Percentiles rank a stretch among this genome's conserved stretches.
Evolutionary conservation across 805 yeast species (phyloP).

Genomic region (Metschnikowia picachoensis): DNA sequence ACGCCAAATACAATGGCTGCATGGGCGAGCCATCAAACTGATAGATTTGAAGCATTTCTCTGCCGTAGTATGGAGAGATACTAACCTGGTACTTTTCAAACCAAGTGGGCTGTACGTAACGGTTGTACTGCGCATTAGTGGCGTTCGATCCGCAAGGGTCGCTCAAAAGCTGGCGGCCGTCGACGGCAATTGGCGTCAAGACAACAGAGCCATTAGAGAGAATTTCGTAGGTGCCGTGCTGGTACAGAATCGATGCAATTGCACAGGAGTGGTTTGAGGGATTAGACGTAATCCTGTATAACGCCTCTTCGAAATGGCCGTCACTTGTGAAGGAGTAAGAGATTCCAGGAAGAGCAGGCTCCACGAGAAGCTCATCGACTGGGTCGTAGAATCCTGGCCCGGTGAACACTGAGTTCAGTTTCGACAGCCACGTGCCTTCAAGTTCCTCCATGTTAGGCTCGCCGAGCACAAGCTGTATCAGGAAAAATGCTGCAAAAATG

Average conservation of each 20-base stretch:
- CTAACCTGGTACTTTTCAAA: slow-evolving; percentile 55
- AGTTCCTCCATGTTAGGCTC: slow-evolving; percentile 43
- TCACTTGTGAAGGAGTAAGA: slow-evolving; percentile 90
- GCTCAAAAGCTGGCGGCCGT: slow-evolving; percentile 87
- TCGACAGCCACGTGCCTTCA: slow-evolving; percentile 94
- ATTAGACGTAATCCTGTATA: slow-evolving; percentile 72
- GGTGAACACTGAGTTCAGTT: slow-evolving; percentile 90
- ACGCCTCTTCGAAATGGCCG: slow-evolving; percentile 87
- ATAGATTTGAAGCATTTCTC: slow-evolving; percentile 67
- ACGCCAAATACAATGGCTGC: slow-evolving; percentile 89
- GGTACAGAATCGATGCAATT: slow-evolving; percentile 73
- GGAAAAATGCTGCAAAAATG: slow-evolving; percentile 5
- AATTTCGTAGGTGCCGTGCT: slow-evolving; percentile 79
- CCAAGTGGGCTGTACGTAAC: slow-evolving; percentile 66
- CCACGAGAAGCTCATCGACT: slow-evolving; percentile 87
- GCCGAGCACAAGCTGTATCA: slow-evolving; percentile 16
- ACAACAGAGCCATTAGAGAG: slow-evolving; percentile 62
- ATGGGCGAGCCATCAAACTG: slow-evolving; percentile 74
- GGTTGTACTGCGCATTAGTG: slow-evolving; percentile 51
- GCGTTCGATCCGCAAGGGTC: slow-evolving; percentile 65
- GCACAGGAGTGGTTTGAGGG: slow-evolving; percentile 78
- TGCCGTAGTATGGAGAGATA: slow-evolving; percentile 80
- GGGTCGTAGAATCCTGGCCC: slow-evolving; percentile 98
- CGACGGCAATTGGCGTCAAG: slow-evolving; percentile 74
- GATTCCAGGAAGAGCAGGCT: slow-evolving; percentile 94